phyloP scores from a whole-genome alignment of 1,139 yeast species.

The Diutina pseudorugosa region DNA sequence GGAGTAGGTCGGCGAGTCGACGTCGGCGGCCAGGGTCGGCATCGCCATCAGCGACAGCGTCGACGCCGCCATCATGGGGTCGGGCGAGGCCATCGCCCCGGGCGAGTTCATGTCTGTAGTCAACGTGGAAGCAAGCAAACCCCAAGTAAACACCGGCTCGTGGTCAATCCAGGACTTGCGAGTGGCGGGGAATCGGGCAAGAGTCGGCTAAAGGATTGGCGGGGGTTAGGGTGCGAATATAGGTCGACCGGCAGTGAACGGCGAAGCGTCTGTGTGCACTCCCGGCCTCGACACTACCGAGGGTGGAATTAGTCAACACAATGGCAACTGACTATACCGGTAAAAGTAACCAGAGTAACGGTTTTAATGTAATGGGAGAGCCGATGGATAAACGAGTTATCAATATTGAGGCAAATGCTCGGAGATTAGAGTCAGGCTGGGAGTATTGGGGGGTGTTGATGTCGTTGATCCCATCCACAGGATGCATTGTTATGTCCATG shows the following conservation, averaged over 20 bases:
- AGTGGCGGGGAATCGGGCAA: neutral
- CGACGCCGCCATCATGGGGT: neutral
- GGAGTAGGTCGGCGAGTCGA: neutral
- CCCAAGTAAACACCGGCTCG: neutral
- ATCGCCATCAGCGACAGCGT: neutral
- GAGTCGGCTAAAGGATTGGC: neutral
- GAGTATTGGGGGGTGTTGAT: too few species aligned
- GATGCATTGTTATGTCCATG: too few species aligned
- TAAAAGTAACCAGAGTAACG: too few species aligned
- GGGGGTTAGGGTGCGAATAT: neutral
- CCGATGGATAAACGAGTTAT: too few species aligned
- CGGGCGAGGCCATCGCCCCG: neutral
- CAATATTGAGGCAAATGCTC: too few species aligned
- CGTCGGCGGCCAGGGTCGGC: neutral
- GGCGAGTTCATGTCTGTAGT: neutral
- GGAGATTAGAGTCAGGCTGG: too few species aligned
- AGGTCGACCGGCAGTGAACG: neutral
- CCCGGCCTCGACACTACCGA: neutral
- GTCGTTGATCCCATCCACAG: too few species aligned
- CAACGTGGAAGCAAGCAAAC: neutral
- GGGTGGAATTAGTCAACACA: neutral
- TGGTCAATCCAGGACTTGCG: neutral
- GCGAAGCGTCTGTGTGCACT: neutral
- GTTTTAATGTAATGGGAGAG: too few species aligned
- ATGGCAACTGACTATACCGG: too few species aligned